phyloP scores from a whole-genome alignment of 1,139 yeast species.

The Taiozyma sp. region DNA sequence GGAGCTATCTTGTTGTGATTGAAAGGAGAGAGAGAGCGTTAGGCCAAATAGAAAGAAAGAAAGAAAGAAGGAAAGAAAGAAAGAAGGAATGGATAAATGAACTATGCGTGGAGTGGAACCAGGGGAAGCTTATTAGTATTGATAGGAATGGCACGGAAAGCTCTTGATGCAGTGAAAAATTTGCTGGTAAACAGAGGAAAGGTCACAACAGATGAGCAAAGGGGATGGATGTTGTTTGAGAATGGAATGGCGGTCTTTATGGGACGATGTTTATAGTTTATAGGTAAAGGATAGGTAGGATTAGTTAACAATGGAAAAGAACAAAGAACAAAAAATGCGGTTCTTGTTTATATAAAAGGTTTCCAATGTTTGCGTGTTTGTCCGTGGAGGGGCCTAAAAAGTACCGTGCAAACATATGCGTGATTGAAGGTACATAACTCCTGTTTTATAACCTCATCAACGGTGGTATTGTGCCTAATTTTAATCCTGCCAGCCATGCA shows the following conservation, averaged over 20 bases:
- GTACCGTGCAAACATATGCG: background rate
- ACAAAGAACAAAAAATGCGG: background rate
- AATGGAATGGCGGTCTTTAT: background rate
- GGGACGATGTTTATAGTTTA: too few relatives aligned
- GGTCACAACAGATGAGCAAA: background rate
- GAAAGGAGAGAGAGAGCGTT: too few relatives aligned
- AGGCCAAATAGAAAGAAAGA: too few relatives aligned
- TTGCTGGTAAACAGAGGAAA: background rate
- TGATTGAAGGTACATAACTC: background rate
- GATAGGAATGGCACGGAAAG: background rate
- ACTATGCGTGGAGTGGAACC: background rate
- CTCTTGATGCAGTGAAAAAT: background rate
- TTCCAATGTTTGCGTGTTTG: background rate
- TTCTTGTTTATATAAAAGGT: background rate
- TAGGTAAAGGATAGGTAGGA: background rate
- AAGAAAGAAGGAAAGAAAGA: too few relatives aligned
- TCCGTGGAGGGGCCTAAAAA: background rate
- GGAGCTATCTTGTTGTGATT: background rate
- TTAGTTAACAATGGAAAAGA: background rate
- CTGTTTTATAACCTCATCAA: background rate
- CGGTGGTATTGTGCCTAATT: background rate
- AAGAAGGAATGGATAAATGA: too few relatives aligned
- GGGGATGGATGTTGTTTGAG: background rate
- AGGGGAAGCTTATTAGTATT: background rate
- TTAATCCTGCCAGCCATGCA: background rate